These are phyloP conservation scores for Cyamopsis tetragonoloba DNA, from an alignment of 306 rosid species.

Conservation along the genomic window DNA sequence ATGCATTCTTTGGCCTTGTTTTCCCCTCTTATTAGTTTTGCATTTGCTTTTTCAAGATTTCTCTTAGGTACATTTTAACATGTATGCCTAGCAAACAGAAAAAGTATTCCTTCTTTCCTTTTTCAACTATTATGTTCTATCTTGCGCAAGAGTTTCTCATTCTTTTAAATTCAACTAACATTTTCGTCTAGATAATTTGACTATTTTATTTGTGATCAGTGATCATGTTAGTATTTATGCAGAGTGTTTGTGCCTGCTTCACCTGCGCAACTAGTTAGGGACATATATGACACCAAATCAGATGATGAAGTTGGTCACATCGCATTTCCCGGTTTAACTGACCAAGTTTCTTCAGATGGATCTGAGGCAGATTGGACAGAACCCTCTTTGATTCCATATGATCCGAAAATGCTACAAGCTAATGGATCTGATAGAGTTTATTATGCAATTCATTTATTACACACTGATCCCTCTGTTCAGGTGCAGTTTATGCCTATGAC, in stretches of 20 bases:
- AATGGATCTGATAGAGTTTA: conserved; percentile 40
- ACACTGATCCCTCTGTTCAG: conserved; percentile 69
- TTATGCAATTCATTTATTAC: conserved; percentile 64
- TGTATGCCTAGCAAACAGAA: neutral
- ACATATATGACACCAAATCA: too few relatives aligned
- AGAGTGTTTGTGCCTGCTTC: conserved; percentile 51
- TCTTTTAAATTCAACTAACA: neutral
- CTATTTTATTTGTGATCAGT: neutral
- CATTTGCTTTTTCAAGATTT: neutral
- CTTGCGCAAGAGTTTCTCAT: neutral
- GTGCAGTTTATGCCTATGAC: conserved; percentile 28
- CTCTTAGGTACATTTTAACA: too few relatives aligned
- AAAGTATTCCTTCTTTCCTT: neutral
- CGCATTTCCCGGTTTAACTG: conserved; percentile 16
- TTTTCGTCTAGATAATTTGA: neutral
- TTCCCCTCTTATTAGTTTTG: neutral
- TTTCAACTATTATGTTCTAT: neutral
- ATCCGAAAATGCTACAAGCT: conserved; percentile 22
- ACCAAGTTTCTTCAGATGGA: conserved; percentile 36
- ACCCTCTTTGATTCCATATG: conserved; percentile 44
- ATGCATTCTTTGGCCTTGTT: neutral
- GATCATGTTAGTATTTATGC: conserved; percentile 3
- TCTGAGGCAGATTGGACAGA: conserved; percentile 57
- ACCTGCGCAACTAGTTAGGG: conserved; percentile 36
- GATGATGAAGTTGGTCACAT: conserved; percentile 27